Percentiles rank a stretch among this genome's conserved stretches.
These are phyloP conservation scores for Colletotrichum caudatum DNA, from an alignment of 2,329 filamentous ascomycete species.

Conservation along the genomic window DNA sequence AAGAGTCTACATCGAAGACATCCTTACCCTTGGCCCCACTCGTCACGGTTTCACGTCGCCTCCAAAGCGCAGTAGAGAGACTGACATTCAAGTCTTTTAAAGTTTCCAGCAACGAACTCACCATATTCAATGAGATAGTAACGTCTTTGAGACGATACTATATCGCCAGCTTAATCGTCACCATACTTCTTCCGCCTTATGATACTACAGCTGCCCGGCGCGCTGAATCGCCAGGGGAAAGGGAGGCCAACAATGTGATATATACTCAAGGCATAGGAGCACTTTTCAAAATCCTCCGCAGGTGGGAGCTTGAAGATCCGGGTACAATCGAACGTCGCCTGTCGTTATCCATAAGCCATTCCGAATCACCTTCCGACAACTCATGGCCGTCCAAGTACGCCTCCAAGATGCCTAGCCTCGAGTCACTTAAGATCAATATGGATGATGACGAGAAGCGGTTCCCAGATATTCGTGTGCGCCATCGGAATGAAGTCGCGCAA, in stretches of 20 bases:
- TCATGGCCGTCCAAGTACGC: slow-evolving; percentile 12
- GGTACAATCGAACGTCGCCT: background rate
- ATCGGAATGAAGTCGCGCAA: background rate
- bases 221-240: slow-evolving; percentile 11
- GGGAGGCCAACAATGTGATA: background rate
- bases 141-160: background rate
- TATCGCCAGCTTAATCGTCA: background rate
- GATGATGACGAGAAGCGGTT: slow-evolving; percentile 14
- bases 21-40: background rate
- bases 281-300: background rate
- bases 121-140: background rate
- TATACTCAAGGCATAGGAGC: background rate
- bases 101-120: background rate
- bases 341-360: slow-evolving; percentile 3
- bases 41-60: slow-evolving; percentile 1
- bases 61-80: slow-evolving; percentile 13
- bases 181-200: slow-evolving; percentile 8
- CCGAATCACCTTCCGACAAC: slow-evolving; percentile 7
- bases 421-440: slow-evolving; percentile 1
- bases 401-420: slow-evolving; percentile 14
- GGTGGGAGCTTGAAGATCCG: background rate
- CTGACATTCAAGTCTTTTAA: slow-evolving; percentile 15
- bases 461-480: background rate
- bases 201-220: background rate
- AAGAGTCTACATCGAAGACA: background rate